These are phyloP conservation scores for Quercus lobata DNA, from an alignment of 331 rosid species.

Conservation along the genomic window DNA sequence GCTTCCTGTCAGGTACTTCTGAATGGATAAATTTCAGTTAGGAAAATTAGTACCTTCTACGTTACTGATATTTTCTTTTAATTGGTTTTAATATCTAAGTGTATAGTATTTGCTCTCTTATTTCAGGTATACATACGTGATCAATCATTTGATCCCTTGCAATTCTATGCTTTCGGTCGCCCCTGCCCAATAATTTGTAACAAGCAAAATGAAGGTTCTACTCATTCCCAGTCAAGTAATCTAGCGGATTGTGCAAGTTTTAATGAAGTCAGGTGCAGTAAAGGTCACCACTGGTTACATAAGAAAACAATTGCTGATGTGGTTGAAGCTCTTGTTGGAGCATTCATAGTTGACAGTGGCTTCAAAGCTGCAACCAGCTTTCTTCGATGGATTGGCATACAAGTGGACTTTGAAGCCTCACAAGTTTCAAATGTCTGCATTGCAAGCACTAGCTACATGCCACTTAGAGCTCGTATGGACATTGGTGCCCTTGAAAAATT, in stretches of 20 bases:
- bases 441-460: slow-evolving; percentile 55
- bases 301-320: slow-evolving; percentile 81
- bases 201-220: slow-evolving; percentile 42
- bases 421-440: slow-evolving; percentile 51
- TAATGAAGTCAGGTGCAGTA: slow-evolving; percentile 53
- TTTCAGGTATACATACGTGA: slow-evolving; percentile 83
- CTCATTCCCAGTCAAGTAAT: slow-evolving; percentile 43
- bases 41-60: neutral
- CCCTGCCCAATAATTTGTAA: slow-evolving; percentile 65
- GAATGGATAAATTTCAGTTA: neutral
- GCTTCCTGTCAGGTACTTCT: neutral
- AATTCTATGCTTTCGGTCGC: slow-evolving; percentile 79
- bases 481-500: slow-evolving; percentile 52
- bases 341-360: slow-evolving; percentile 92
- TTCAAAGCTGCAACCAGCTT: slow-evolving; percentile 81
- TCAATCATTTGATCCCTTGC: slow-evolving; percentile 65
- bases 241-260: slow-evolving; percentile 20
- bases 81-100: neutral
- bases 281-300: slow-evolving; percentile 87
- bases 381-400: slow-evolving; percentile 86
- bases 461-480: slow-evolving; percentile 49
- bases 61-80: neutral
- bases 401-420: slow-evolving; percentile 62
- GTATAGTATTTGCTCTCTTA: neutral
- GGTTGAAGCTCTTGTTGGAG: slow-evolving; percentile 94